Conservation (phyloP, 805 yeast species). For the Saccharomycopsis guyanensis region DNA sequence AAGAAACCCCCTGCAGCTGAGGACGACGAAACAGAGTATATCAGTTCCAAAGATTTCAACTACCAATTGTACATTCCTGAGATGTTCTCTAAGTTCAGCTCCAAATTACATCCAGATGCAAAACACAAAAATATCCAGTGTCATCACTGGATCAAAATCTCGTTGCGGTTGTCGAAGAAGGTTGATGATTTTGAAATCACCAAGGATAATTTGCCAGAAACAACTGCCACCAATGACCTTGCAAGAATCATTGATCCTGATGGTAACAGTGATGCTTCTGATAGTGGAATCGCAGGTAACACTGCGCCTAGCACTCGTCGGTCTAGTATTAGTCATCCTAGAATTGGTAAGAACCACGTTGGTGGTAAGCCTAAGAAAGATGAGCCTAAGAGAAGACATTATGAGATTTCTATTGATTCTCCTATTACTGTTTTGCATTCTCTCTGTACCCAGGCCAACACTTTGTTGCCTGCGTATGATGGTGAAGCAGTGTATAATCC, state of each 20-base stretch:
- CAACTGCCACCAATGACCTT: not conserved
- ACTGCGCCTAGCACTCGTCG: slow-evolving; percentile 4
- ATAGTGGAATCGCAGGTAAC: not conserved
- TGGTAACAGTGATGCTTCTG: not conserved
- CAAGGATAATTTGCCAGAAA: not conserved
- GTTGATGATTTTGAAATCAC: slow-evolving; percentile 34
- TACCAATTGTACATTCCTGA: slow-evolving; percentile 83
- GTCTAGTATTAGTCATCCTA: slow-evolving; percentile 23
- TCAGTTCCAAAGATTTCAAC: slow-evolving; percentile 72
- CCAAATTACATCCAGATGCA: slow-evolving; percentile 78
- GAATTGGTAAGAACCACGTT: slow-evolving; percentile 8
- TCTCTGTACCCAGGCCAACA: slow-evolving; percentile 73
- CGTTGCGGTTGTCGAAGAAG: slow-evolving; percentile 67
- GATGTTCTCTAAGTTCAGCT: slow-evolving; percentile 35
- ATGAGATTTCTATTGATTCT: slow-evolving; percentile 90
- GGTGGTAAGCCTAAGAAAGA: not conserved
- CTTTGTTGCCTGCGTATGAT: slow-evolving; percentile 67
- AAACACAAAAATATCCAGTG: slow-evolving; percentile 71
- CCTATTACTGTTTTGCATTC: slow-evolving; percentile 81
- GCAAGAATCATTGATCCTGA: not conserved
- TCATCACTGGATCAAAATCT: slow-evolving; percentile 92
- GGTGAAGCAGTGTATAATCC: slow-evolving; percentile 17
- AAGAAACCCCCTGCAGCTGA: slow-evolving; percentile 23
- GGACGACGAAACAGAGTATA: slow-evolving; percentile 42
- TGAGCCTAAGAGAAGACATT: slow-evolving; percentile 58